These are phyloP conservation scores for Helianthus annuus DNA, from an alignment of 129 eudicot genomes.

Conservation along the genomic window HanXRQr2.0-SUNRISE NC_035442.2:172817329-172817828, in stretches of 20 bases:
- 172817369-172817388: too few relatives aligned
- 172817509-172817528: slow-evolving; percentile 78
- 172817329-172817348: too few relatives aligned
- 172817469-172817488: slow-evolving; percentile 84
- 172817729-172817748: slow-evolving; percentile 85
- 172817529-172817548: slow-evolving; percentile 87
- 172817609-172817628: slow-evolving; percentile 62
- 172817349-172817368: too few relatives aligned
- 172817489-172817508: slow-evolving; percentile 91
- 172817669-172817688: slow-evolving; percentile 9
- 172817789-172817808: slow-evolving; percentile 83
- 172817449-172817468: slow-evolving; percentile 55
- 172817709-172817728: slow-evolving; percentile 67
- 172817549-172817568: slow-evolving; percentile 89
- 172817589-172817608: slow-evolving; percentile 93
- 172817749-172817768: slow-evolving; percentile 91
- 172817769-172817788: slow-evolving; percentile 91
- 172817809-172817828: background rate
- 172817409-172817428: background rate
- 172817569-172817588: slow-evolving; percentile 90
- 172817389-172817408: background rate
- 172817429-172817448: slow-evolving; percentile 45
- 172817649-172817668: slow-evolving; percentile 10
- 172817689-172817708: slow-evolving; percentile 18
- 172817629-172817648: too few relatives aligned